Evolutionary conservation across 768 basidiomycete genomes (phyloP), one percentile per base, ranked within the genome.

Genomic region (Lentinus tigrinus): DNA sequence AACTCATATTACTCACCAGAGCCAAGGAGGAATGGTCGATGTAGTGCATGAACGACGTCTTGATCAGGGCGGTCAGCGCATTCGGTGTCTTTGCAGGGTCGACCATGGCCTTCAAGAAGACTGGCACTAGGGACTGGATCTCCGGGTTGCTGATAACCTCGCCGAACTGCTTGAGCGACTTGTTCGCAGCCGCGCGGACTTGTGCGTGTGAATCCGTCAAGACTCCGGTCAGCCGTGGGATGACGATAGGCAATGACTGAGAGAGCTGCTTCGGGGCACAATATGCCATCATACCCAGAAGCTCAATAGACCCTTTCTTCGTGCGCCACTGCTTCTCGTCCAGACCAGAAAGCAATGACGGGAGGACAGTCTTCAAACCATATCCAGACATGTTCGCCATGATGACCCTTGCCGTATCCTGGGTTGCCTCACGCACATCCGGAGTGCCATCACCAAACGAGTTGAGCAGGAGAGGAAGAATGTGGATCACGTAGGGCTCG

Each of bases 321-420:
- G 94, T 93, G 14, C 97, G 82, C 97, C 97, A 98, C 68, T 98
- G 96, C 69, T 96, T 98, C 72, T 98, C 97, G 64, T 98, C 95
- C 51, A 98, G 75, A 23, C 95, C 95, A 38, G 87, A 87, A 10
- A 99, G 79, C 21, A 99, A 72, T 2, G 90, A 88, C 0, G 97
- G 96, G 16, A 98, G 75, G 58, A 99, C 94, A 44, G 95, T 84
- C 74, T 99, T 98, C 68, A 99, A 89, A 36, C 95, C 95, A 70
- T 98, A 94, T 0, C 89, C 94, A 16, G 93, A 95, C 70, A 99
- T 81, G 62, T 91, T 91, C 0, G 86, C 89, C 97, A 98, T 98
- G 76, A 99, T 95, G 31, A 94, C 85, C 47, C 88, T 86, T 3
- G 94, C 85, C 1, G 97, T 89, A 61, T 98, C 96, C 65, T 92